These are phyloP conservation scores for Centella asiatica DNA, from an alignment of 129 eudicot species.

Conservation along the genomic window DNA sequence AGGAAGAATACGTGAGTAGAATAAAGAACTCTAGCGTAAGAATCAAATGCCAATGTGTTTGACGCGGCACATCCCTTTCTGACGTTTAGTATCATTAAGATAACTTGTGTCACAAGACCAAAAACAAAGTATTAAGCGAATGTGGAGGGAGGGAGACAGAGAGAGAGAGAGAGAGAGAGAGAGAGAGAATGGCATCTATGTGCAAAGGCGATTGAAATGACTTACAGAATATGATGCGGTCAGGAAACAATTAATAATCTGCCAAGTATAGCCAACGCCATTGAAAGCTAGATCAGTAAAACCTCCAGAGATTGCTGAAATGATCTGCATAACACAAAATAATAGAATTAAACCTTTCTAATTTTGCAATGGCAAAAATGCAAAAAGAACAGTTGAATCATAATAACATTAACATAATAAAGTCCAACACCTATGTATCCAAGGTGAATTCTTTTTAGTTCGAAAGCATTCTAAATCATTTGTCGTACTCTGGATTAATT, in stretches of 20 bases:
- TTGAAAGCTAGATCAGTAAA: slow-evolving; percentile 82
- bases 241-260: slow-evolving; percentile 77
- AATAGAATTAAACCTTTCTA: neutral
- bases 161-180: neutral
- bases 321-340: slow-evolving; percentile 50
- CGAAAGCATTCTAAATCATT: neutral
- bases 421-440: no score
- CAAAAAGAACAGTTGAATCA: neutral
- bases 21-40: neutral
- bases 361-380: neutral
- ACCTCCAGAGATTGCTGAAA: slow-evolving; percentile 95
- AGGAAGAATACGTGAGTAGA: neutral
- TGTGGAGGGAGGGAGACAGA: neutral
- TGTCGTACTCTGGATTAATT: neutral
- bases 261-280: slow-evolving; percentile 98
- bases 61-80: neutral
- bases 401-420: no score
- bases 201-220: slow-evolving; percentile 7
- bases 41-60: neutral
- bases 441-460: no score
- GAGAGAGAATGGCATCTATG: neutral
- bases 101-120: neutral
- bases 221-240: slow-evolving; percentile 99
- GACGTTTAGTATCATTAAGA: neutral
- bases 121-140: neutral